phyloP scores from a whole-genome alignment of 352 stramenopile species.

The Phytophthora meadii region DNA sequence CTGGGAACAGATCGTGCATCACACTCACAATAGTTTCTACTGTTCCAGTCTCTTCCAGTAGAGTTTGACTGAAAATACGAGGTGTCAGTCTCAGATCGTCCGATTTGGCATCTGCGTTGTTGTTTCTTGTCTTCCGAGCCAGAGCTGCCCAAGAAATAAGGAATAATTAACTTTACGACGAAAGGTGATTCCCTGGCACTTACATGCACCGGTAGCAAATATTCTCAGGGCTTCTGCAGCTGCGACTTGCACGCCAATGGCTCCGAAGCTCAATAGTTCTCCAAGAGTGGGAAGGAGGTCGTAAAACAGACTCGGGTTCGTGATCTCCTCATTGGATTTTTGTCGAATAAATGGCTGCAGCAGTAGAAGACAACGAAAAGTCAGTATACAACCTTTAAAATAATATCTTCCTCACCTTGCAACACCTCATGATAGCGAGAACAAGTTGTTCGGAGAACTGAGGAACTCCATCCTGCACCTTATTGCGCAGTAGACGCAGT shows the following conservation, averaged over 20 bases:
- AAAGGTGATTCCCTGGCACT: conserved; percentile 2
- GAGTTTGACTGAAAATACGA: conserved; percentile 67
- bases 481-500: conserved; percentile 60
- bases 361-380: conserved; percentile 2
- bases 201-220: conserved; percentile 74
- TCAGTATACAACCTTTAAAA: not conserved
- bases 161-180: not conserved
- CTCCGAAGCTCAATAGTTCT: conserved; percentile 62
- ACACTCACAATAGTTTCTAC: conserved; percentile 67
- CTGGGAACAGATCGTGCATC: conserved; percentile 76
- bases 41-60: conserved; percentile 70
- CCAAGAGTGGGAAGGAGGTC: conserved; percentile 58
- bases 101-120: conserved; percentile 34
- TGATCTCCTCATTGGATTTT: conserved; percentile 85
- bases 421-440: conserved; percentile 45
- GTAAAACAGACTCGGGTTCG: conserved; percentile 58
- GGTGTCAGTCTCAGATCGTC: conserved; percentile 71
- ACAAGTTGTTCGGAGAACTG: conserved; percentile 58
- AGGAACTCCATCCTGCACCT: conserved; percentile 50
- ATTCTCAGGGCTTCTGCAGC: conserved; percentile 58
- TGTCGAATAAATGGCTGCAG: conserved; percentile 71
- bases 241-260: conserved; percentile 69
- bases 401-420: conserved; percentile 39
- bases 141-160: conserved; percentile 36
- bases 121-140: conserved; percentile 38